These are phyloP conservation scores for Lasiodiplodia hormozganensis DNA, from an alignment of 2,329 filamentous ascomycete genomes.

Conservation along the genomic window DNA sequence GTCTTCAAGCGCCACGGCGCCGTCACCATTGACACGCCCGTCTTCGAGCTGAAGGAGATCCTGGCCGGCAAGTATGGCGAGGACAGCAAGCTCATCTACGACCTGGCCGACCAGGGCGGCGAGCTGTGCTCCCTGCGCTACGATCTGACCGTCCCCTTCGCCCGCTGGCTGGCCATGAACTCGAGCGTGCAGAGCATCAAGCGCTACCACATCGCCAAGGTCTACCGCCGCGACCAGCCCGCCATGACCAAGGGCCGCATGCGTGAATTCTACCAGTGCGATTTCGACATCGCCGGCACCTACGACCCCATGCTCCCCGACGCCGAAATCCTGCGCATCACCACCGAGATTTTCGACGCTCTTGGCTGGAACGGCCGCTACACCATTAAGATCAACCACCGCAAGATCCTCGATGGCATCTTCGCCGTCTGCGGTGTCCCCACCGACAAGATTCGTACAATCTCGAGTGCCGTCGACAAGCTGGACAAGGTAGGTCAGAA, in stretches of 20 bases:
- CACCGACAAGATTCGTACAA: conserved; percentile 82
- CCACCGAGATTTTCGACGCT: conserved; percentile 83
- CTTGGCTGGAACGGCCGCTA: conserved; percentile 77
- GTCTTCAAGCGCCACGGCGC: conserved; percentile 87
- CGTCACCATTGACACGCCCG: conserved; percentile 78
- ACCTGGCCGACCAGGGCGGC: conserved; percentile 85
- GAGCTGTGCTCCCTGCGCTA: conserved; percentile 86
- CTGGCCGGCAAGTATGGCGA: conserved; percentile 90
- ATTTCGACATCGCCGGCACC: conserved; percentile 89
- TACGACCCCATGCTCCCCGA: conserved; percentile 94
- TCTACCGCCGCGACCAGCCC: conserved; percentile 81
- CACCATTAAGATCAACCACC: conserved; percentile 94
- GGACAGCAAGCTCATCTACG: conserved; percentile 91
- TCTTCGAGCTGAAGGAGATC: conserved; percentile 88
- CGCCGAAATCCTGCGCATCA: conserved; percentile 84
- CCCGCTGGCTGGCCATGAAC: conserved; percentile 93
- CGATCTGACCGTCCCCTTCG: conserved; percentile 88
- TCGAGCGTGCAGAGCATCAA: conserved; percentile 82
- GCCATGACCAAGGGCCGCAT: conserved; percentile 91
- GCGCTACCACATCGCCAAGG: conserved; percentile 94
- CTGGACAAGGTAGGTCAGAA: conserved; percentile 74
- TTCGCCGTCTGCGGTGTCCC: conserved; percentile 93
- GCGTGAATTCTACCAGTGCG: conserved; percentile 97
- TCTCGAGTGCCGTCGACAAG: conserved; percentile 94
- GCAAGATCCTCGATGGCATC: conserved; percentile 90